Base-by-base conservation (phyloP, 2,329 filamentous ascomycete species). In the Magnaporthales sp. region DNA sequence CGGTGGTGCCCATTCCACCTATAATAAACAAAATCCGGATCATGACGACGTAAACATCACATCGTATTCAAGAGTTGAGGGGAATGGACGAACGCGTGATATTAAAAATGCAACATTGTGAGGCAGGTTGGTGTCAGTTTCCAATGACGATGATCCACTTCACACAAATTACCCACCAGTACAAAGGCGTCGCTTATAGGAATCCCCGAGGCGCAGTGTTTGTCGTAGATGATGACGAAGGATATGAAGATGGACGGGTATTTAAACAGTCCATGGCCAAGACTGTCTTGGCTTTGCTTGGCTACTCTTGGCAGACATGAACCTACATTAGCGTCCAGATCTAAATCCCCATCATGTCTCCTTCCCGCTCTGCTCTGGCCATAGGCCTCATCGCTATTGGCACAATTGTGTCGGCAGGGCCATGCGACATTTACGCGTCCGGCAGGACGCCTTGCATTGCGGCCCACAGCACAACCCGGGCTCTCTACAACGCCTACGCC, bases 381-480 rank as follows among this genome's bases (percentile, higher is more conserved):
- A n/a, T 61, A 61, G 58, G 58, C 62, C 30, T 64, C 15, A 26
- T n/a, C 32, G 62, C 15, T 8, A 38, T 24, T n/a, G 8, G 62
- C 62, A 24, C 62, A 10, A 30, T 64, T 31, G 82, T 79, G 56
- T 72, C 77, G 22, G 84, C 85, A 54, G 86, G 80, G 13, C 86
- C 87, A 9, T 89, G 86, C 70, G 87, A 89, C 68, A 80, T 89
- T 68, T 89, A 89, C 75, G 72, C 80, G 1, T 78, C 80, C 0
- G 86, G 84, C 0, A 80, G 80, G 64, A 88, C 85, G 1, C 84
- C 86, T n/a, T 89, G 87, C 70, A 76, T 89, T 11, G 87, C 87
- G 0, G 87, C 87, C 0, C 86, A 89, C 72, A 84, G 84, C 73
- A 89, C 86, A n/a, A 89, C 86, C 67, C 83, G 87, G 4, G 85